These are phyloP conservation scores for Bolboschoenus planiculmis DNA, from an alignment of 176 grass and related monocot genomes.

Conservation along the genomic window DNA sequence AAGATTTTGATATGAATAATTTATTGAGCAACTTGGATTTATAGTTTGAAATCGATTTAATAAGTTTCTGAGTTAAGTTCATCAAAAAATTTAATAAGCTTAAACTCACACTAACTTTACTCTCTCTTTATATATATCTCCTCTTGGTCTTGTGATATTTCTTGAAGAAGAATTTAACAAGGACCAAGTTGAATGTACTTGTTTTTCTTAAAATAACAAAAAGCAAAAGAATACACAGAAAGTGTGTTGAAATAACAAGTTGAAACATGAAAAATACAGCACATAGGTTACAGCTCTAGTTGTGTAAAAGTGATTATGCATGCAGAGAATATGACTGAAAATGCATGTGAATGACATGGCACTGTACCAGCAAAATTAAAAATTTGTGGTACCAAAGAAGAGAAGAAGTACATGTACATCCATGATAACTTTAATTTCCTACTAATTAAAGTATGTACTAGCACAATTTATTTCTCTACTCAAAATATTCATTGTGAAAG, in stretches of 20 bases:
- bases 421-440: no score
- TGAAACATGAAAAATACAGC: background rate
- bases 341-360: background rate
- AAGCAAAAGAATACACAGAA: background rate
- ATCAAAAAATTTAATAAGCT: no score
- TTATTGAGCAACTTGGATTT: no score
- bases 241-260: background rate
- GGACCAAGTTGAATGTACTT: conserved; percentile 20
- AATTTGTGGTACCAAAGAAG: background rate
- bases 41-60: no score
- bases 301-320: background rate
- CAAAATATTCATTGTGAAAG: no score
- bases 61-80: no score
- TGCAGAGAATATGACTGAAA: background rate
- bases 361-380: background rate
- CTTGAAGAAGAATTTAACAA: background rate
- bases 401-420: background rate
- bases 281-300: background rate
- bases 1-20: no score
- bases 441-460: background rate
- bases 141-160: background rate
- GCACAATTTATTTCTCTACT: background rate
- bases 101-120: no score
- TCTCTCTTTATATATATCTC: no score
- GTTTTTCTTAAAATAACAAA: background rate